Evolutionary conservation across 139 green algal genomes (phyloP), one percentile per base, ranked within the genome.

Genomic region (Edaphochlamys debaryana): DNA sequence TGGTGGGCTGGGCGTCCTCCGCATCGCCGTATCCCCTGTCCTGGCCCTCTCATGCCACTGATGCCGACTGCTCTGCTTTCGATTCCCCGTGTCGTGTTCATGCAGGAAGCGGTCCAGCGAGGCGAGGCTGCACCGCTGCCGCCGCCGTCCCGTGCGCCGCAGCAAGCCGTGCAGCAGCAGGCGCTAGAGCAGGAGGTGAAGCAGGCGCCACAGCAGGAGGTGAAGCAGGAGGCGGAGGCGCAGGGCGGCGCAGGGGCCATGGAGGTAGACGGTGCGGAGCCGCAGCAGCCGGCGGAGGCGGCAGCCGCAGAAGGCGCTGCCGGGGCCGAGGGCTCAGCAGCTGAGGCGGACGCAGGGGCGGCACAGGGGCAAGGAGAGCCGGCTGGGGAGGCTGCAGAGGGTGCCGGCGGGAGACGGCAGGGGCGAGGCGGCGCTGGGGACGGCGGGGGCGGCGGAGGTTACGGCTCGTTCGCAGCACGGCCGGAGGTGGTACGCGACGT

Each of bases 381-480:
- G n/a, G n/a, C n/a, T n/a, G n/a, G n/a, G n/a, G n/a, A n/a, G n/a
- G n/a, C n/a, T n/a, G n/a, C n/a, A n/a, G n/a, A n/a, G n/a, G n/a
- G n/a, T n/a, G n/a, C n/a, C n/a, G n/a, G n/a, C n/a, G n/a, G n/a
- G n/a, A n/a, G n/a, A n/a, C n/a, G n/a, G n/a, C n/a, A n/a, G n/a
- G n/a, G n/a, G n/a, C n/a, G n/a, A n/a, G 37, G 40, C 41, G 29
- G 41, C 41, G 41, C 29, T 29, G 68, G 32, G 2, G 32, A 34
- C 32, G 64, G 34, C 8, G 69, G 69, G 4, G 69, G 69, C 45
- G 69, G 75, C n/a, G 41, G 60, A 60, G 75, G 75, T 3, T 81
- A 81, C 60, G 75, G 75, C 11, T 81, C 75, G 19, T 84, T 84
- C 77, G 5, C 52, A 23, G 42, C 77, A 9, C 64, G 64, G 17